Conservation (phyloP, 169 alveolate genomes). For the Babesia divergens region DNA sequence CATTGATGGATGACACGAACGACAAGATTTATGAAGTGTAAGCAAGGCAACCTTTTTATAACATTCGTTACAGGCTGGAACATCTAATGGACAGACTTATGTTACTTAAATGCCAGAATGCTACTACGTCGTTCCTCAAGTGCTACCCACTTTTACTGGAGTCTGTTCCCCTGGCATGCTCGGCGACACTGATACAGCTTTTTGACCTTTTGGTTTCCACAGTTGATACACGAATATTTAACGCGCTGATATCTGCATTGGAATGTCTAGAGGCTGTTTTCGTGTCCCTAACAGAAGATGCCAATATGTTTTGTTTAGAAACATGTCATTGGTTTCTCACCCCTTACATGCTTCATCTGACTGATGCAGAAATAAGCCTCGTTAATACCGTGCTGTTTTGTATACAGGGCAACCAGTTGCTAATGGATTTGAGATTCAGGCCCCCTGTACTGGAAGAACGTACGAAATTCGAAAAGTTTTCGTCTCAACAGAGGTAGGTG, state of each 20-base stretch:
- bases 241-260: neutral
- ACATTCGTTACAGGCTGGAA: conserved; percentile 1
- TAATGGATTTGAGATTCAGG: neutral
- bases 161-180: conserved; percentile 19
- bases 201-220: conserved; percentile 2
- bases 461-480: neutral
- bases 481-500: neutral
- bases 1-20: neutral
- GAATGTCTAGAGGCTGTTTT: neutral
- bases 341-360: neutral
- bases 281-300: neutral
- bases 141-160: conserved; percentile 9
- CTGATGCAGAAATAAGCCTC: neutral
- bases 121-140: neutral
- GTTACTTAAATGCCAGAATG: neutral
- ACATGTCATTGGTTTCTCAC: neutral
- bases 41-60: neutral
- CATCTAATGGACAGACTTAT: conserved; percentile 7
- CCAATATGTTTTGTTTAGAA: neutral
- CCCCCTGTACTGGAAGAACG: neutral
- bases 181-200: conserved; percentile 33
- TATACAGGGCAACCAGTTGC: neutral
- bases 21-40: neutral
- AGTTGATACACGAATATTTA: neutral
- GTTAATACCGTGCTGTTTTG: neutral